These are phyloP conservation scores for Lentithecium fluviatile DNA, from an alignment of 495 filamentous ascomycete genomes.

Conservation along the genomic window DNA sequence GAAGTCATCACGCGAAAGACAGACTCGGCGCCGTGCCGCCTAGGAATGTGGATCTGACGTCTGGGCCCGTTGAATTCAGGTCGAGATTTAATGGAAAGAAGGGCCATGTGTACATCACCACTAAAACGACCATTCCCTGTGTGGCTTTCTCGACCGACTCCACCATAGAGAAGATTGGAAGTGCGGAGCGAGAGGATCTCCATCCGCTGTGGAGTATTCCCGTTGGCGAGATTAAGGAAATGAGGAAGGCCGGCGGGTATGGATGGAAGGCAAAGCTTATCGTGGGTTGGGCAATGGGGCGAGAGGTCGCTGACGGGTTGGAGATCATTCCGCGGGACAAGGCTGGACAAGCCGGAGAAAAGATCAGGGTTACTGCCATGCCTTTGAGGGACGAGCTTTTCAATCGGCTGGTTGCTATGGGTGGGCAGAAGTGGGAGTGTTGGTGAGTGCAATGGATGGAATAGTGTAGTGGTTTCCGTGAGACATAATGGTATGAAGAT, in stretches of 20 bases:
- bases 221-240: slow-evolving; percentile 60
- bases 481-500: no score
- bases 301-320: slow-evolving; percentile 76
- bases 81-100: slow-evolving; percentile 68
- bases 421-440: slow-evolving; percentile 83
- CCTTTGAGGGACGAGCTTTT: slow-evolving; percentile 77
- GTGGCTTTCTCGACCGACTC: slow-evolving; percentile 57
- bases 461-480: no score
- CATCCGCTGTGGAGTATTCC: slow-evolving; percentile 59
- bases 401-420: slow-evolving; percentile 79
- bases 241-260: slow-evolving; percentile 80
- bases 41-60: slow-evolving; percentile 43
- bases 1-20: slow-evolving; percentile 65
- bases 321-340: slow-evolving; percentile 57
- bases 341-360: slow-evolving; percentile 42
- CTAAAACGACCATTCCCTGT: slow-evolving; percentile 57
- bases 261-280: slow-evolving; percentile 88
- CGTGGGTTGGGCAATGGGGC: slow-evolving; percentile 75
- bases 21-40: slow-evolving; percentile 67
- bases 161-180: slow-evolving; percentile 49
- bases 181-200: slow-evolving; percentile 52
- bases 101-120: slow-evolving; percentile 69
- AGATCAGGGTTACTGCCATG: slow-evolving; percentile 68
- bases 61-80: slow-evolving; percentile 75
- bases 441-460: slow-evolving; percentile 49